Evolutionary conservation across 2,329 filamentous ascomycete genomes (phyloP).

Genomic region (Phaeoacremonium minimum): DNA sequence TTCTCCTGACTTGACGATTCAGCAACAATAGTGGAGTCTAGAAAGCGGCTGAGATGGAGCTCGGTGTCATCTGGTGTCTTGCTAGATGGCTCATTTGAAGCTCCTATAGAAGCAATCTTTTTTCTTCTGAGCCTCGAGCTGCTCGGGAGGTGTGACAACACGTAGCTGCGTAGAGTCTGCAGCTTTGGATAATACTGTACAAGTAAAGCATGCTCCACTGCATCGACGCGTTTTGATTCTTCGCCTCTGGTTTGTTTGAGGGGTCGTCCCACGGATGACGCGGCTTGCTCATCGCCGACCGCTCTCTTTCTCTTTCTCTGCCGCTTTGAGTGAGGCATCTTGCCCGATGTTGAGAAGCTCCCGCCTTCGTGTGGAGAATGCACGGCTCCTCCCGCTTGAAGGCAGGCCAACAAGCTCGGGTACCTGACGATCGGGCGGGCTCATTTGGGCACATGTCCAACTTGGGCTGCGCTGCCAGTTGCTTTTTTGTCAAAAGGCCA

Average conservation of each 20-base stretch:
- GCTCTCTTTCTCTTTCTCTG: conserved; percentile 6
- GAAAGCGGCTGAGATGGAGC: conserved; percentile 45
- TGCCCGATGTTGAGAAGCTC: no score
- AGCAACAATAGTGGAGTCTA: conserved; percentile 70
- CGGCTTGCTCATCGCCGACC: background rate
- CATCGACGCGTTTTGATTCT: conserved; percentile 5
- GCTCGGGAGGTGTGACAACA: conserved; percentile 61
- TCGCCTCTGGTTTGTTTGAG: conserved; percentile 12
- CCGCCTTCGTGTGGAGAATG: no score
- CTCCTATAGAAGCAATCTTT: conserved; percentile 48
- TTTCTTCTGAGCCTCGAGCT: conserved; percentile 59
- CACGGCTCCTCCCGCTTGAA: no score
- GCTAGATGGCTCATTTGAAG: conserved; percentile 4
- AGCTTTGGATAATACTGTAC: conserved; percentile 63
- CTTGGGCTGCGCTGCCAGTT: no score
- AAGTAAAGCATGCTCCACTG: conserved; percentile 57
- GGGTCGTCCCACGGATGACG: conserved; percentile 6
- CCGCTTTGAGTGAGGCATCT: background rate
- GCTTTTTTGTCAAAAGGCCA: no score
- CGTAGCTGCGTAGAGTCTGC: conserved; percentile 64
- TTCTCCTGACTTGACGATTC: conserved; percentile 32
- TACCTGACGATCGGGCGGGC: no score
- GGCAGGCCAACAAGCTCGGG: no score
- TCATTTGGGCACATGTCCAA: no score
- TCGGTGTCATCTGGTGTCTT: conserved; percentile 26